Evolutionary conservation across 139 green algal genomes (phyloP).

Genomic region (Zygnema circumcarinatum): DNA sequence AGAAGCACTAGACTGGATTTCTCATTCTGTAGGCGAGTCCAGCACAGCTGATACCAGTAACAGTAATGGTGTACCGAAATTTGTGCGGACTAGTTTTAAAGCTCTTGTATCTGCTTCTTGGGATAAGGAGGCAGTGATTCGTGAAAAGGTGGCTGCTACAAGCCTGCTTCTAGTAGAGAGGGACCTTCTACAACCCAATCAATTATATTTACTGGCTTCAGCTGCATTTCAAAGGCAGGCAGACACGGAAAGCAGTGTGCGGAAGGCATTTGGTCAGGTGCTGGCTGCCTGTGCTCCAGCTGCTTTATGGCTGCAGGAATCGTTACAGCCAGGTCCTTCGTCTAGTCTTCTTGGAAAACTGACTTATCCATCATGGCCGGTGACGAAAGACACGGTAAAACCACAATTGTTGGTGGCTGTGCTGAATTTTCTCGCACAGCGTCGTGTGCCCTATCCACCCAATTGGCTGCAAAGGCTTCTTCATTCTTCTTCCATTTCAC

Average conservation of each 20-base stretch:
- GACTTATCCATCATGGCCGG: neutral
- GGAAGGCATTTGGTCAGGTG: neutral
- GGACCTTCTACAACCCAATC: neutral
- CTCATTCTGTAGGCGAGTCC: neutral
- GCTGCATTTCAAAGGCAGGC: neutral
- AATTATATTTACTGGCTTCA: neutral
- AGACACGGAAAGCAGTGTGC: neutral
- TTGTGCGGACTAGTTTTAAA: neutral
- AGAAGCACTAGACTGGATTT: neutral
- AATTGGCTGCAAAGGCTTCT: conserved; percentile 46
- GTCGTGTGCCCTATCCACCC: conserved; percentile 14
- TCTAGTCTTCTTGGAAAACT: neutral
- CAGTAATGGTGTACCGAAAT: too few relatives aligned
- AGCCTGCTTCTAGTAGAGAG: neutral
- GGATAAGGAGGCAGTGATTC: neutral
- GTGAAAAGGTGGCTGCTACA: neutral
- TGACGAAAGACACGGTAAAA: neutral
- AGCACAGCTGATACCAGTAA: too few relatives aligned
- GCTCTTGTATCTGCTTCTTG: neutral
- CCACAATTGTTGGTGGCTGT: conserved; percentile 31
- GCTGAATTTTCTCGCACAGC: conserved; percentile 42
- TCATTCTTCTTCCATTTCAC: conserved; percentile 7
- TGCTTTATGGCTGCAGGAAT: neutral
- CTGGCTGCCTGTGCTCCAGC: neutral
- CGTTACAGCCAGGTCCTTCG: neutral